Base-by-base conservation (phyloP, 177 flowering plant species). In the Vitis hybrid region DNA sequence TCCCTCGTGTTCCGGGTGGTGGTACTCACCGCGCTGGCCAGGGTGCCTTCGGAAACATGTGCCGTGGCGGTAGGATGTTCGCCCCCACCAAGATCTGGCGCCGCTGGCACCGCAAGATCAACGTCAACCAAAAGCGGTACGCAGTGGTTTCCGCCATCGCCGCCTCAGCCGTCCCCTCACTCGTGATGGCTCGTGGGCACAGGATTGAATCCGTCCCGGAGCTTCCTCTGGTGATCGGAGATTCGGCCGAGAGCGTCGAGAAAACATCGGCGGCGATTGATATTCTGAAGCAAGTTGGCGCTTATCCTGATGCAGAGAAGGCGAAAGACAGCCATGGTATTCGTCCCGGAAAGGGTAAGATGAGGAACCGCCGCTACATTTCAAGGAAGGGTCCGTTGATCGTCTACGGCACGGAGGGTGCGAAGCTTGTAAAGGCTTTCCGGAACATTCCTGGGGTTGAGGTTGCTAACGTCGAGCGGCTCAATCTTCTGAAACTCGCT, bases 21-120 rank as follows among this genome's bases (percentile, higher is more conserved):
- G 97, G 98, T 0, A 93, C 98, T 21, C 98, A 93, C 87, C 92
- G 97, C 27, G 97, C 98, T 30, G 98, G 98, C 1, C 94, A 93
- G 83, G 98, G 89, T 2, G 98, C 98, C 14, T 93, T 91, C 80
- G 98, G 98, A 0, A 93, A 93, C 86, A 93, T 93, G 97, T 93
- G 98, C 56, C 91, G 98, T n/a, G 98, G 98, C 15, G 98, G 98
- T 1, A 83, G 98, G 12, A 93, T 93, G 98, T 91, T 93, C 67
- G 97, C 98, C 11, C 97, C 98, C 1, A 93, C 98, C 49, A 86
- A 81, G 91, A 93, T 90, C 86, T 93, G 98, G 98, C 88, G 95
- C 68, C 81, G 90, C 11, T 93, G 98, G 98, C 98, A 93, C 82
- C 80, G 94, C 0, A 76, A 69, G 74, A 82, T 93, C 79, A 87